Base-by-base conservation (phyloP, 2,329 filamentous ascomycete genomes). In the Cladosporium phlei region DNA sequence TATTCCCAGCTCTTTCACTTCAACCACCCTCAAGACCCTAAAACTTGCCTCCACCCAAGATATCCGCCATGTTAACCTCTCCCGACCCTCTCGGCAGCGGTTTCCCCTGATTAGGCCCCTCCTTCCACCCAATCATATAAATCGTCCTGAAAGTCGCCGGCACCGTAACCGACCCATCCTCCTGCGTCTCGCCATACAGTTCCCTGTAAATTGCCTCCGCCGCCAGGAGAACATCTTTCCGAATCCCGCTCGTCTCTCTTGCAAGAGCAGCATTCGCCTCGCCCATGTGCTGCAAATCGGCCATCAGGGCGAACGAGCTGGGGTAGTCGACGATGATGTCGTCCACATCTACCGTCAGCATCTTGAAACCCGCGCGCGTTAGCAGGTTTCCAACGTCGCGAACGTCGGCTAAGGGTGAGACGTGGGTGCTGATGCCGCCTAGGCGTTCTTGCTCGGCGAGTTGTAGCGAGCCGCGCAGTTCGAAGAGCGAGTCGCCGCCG, bases 101-200 rank as follows among this genome's bases (percentile, higher is more conserved):
- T 67, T 91, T 75, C 2, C 83, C 75, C 69, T 97, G 90, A 44
- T 83, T 79, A 22, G 78, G 77, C 2, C 86, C 84, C 55, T 90
- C 86, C 64, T 91, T 94, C 93, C 93, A 98, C 0, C 93, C 93
- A 67, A 98, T 98, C 90, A 97, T 96, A 67, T 93, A 95, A 52
- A 98, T 96, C 57, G 95, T 77, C 56, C 93, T 79, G 63, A 96
- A 98, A 0, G 93, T 98, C 1, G 93, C 93, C 1, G 93, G 93
- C 2, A 75, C 55, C 2, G 72, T 79, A 3, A 74, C 51, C 2
- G 71, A 78, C 16, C 79, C 85, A 58, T 87, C 85, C 33, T 82
- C 77, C 59, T 72, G 69, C 35, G 68, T 59, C 39, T 94, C 89
- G 14, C 87, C 90, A 66, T 98, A 89, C 47, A 98, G 69, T 62